Conservation (phyloP, 106 monocot genomes). For the Xerophyta viscosa region DNA sequence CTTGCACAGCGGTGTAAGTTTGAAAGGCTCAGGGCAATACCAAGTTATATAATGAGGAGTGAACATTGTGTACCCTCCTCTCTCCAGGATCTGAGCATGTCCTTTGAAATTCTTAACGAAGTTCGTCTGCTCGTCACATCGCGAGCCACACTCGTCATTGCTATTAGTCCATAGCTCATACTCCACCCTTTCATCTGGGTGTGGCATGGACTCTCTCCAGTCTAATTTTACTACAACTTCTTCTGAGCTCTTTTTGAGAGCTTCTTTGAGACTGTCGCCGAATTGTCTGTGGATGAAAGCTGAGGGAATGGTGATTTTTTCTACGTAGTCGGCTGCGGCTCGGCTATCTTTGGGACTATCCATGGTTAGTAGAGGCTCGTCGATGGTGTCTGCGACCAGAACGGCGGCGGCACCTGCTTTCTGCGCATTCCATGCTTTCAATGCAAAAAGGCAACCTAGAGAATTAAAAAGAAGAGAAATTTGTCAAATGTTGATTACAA, state of each 20-base stretch:
- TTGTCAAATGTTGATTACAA: background rate
- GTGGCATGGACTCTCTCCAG: constrained; percentile 75
- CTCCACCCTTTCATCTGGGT: constrained; percentile 63
- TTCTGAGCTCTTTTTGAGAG: constrained; percentile 17
- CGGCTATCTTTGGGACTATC: constrained; percentile 51
- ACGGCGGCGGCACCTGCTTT: constrained; percentile 59
- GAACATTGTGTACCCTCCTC: constrained; percentile 57
- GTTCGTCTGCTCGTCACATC: constrained; percentile 54
- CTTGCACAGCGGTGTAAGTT: constrained; percentile 58
- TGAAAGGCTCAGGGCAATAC: constrained; percentile 68
- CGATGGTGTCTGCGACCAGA: constrained; percentile 43
- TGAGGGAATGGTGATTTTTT: constrained; percentile 54
- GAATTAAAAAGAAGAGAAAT: background rate
- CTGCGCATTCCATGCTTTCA: constrained; percentile 73
- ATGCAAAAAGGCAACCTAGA: constrained; percentile 57
- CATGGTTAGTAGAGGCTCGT: constrained; percentile 67
- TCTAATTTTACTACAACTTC: constrained; percentile 50
- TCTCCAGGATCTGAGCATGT: constrained; percentile 82
- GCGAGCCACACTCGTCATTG: constrained; percentile 60
- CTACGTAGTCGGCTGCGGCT: constrained; percentile 23
- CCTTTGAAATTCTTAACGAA: constrained; percentile 77
- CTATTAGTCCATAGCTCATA: constrained; percentile 78
- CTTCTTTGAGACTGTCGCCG: constrained; percentile 41
- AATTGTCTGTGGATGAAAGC: constrained; percentile 45
- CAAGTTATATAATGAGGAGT: constrained; percentile 95